Evolutionary conservation across 768 basidiomycete species (phyloP).

Genomic region (Candolleomyces aberdarensis): DNA sequence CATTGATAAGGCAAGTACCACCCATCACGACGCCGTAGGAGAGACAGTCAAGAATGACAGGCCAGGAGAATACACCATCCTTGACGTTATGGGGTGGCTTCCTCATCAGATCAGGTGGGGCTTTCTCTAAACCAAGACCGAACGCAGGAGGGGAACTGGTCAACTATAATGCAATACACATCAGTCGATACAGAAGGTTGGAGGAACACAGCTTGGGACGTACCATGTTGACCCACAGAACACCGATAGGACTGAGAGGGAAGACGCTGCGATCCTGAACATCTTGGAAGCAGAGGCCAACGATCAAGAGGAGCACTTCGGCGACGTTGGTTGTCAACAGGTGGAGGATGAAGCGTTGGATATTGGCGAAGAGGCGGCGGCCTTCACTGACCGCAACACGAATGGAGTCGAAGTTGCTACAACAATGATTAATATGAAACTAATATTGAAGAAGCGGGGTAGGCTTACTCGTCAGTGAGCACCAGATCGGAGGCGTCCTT

Average conservation of each 20-base stretch:
- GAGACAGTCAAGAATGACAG: conserved; percentile 34
- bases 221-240: conserved; percentile 54
- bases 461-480: conserved; percentile 48
- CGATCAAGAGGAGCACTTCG: conserved; percentile 50
- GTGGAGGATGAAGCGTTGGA: conserved; percentile 54
- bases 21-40: conserved; percentile 37
- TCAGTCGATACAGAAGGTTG: not conserved
- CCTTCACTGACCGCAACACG: conserved; percentile 56
- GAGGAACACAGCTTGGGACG: not conserved
- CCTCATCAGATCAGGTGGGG: conserved; percentile 49
- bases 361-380: conserved; percentile 55
- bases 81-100: conserved; percentile 38
- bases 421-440: not conserved
- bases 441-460: not conserved
- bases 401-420: conserved; percentile 57
- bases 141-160: conserved; percentile 52
- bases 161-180: conserved; percentile 14
- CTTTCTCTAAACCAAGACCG: conserved; percentile 51
- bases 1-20: conserved; percentile 27
- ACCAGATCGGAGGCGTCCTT: conserved; percentile 55
- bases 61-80: conserved; percentile 36
- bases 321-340: conserved; percentile 52
- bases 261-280: conserved; percentile 45
- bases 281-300: conserved; percentile 58
- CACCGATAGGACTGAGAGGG: conserved; percentile 51